These are phyloP conservation scores for Fraxinus xanthoxyloides DNA, from an alignment of 305 asterid species.

Conservation along the genomic window DNA sequence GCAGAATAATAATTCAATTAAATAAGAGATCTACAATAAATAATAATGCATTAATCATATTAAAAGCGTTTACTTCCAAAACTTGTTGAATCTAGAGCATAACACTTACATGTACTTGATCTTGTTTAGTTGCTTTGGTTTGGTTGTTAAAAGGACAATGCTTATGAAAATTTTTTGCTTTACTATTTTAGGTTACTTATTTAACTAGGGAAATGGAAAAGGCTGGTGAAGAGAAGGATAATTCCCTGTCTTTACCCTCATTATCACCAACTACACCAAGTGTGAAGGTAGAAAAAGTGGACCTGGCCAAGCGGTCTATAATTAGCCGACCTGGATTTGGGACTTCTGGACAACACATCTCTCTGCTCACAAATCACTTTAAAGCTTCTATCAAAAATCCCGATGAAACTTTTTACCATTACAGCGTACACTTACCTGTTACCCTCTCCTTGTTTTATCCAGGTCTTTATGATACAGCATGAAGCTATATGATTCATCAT, in stretches of 20 bases:
- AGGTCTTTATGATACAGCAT: slow-evolving; percentile 7
- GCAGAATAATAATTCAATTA: not conserved
- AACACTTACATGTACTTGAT: not conserved
- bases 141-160: slow-evolving; percentile 16
- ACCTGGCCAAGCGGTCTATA: slow-evolving; percentile 45
- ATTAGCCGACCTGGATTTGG: slow-evolving; percentile 67
- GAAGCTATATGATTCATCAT: slow-evolving; percentile 20
- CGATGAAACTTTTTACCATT: slow-evolving; percentile 62
- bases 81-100: not conserved
- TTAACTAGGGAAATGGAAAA: slow-evolving; percentile 42
- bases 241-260: slow-evolving; percentile 31
- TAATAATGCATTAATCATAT: not conserved
- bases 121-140: not conserved
- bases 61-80: not conserved
- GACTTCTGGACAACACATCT: slow-evolving; percentile 55
- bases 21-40: not conserved
- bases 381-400: slow-evolving; percentile 61
- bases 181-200: slow-evolving; percentile 29
- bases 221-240: slow-evolving; percentile 20
- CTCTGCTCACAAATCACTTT: slow-evolving; percentile 71
- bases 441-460: slow-evolving; percentile 9
- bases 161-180: slow-evolving; percentile 19
- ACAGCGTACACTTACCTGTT: slow-evolving; percentile 41
- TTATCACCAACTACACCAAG: slow-evolving; percentile 26
- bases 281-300: slow-evolving; percentile 33